Conservation (phyloP, 352 stramenopile genomes). For the Halophytophthora polymorphica region DNA sequence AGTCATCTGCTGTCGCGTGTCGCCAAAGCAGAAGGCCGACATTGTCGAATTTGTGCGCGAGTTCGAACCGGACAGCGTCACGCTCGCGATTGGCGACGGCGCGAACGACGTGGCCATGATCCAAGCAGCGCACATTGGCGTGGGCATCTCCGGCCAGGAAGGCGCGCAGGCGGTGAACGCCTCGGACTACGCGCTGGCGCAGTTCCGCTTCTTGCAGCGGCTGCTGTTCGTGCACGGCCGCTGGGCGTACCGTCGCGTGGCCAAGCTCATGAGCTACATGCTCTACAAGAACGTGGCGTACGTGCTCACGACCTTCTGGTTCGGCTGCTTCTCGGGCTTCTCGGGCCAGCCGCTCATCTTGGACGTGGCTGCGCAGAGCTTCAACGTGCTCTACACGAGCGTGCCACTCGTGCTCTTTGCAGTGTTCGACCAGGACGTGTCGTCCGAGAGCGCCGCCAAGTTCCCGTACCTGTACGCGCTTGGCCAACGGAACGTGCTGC, state of each 20-base stretch:
- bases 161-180: slow-evolving; percentile 92
- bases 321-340: slow-evolving; percentile 75
- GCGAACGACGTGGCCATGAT: slow-evolving; percentile 98
- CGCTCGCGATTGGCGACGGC: slow-evolving; percentile 93
- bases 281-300: slow-evolving; percentile 95
- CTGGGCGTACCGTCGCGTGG: slow-evolving; percentile 90
- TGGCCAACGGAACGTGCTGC: slow-evolving; percentile 63
- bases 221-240: slow-evolving; percentile 92
- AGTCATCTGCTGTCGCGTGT: slow-evolving; percentile 88
- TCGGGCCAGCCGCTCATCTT: slow-evolving; percentile 77
- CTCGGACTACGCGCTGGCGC: slow-evolving; percentile 91
- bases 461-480: slow-evolving; percentile 68
- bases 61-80: slow-evolving; percentile 70
- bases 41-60: slow-evolving; percentile 78
- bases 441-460: slow-evolving; percentile 55
- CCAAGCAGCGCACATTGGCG: slow-evolving; percentile 88
- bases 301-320: slow-evolving; percentile 83
- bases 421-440: slow-evolving; percentile 78
- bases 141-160: slow-evolving; percentile 92
- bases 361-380: slow-evolving; percentile 75
- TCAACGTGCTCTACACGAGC: slow-evolving; percentile 83
- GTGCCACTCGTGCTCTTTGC: slow-evolving; percentile 73
- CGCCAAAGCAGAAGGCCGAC: slow-evolving; percentile 85
- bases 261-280: slow-evolving; percentile 93
- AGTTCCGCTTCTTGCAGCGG: slow-evolving; percentile 92